A percentile compares a stretch with the other conserved stretches of the same genome.
Evolutionary conservation across 768 basidiomycete genomes (phyloP).

Genomic region (Tremella fuciformis): DNA sequence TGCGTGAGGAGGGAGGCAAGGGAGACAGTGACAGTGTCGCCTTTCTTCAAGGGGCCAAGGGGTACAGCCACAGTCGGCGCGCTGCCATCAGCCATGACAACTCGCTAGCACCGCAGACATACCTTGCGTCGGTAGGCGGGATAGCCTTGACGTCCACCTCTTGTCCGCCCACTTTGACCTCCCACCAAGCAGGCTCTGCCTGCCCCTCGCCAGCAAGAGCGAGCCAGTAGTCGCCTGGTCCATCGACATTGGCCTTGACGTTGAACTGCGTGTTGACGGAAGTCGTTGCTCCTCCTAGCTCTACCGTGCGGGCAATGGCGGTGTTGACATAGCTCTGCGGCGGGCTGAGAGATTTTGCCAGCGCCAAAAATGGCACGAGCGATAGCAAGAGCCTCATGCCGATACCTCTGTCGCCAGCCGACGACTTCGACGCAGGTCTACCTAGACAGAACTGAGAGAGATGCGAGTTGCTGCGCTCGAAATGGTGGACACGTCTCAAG

Average conservation of each 20-base stretch:
- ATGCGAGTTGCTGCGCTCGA: too few relatives aligned
- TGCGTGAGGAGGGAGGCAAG: conserved; percentile 77
- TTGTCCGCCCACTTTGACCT: conserved; percentile 46
- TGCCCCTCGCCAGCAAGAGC: conserved; percentile 35
- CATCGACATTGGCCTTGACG: conserved; percentile 67
- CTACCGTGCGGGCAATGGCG: conserved; percentile 80
- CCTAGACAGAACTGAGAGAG: too few relatives aligned
- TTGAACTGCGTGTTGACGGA: conserved; percentile 86
- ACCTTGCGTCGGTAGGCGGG: conserved; percentile 11
- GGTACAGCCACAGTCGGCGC: conserved; percentile 32
- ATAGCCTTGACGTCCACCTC: conserved; percentile 19
- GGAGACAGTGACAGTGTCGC: conserved; percentile 70
- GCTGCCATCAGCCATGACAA: conserved; percentile 12
- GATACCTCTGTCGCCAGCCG: too few relatives aligned
- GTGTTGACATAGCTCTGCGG: conserved; percentile 55
- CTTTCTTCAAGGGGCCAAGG: conserved; percentile 43
- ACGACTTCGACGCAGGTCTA: too few relatives aligned
- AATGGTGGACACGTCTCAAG: too few relatives aligned
- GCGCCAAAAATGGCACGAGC: conserved; percentile 11
- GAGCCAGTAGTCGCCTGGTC: conserved; percentile 54
- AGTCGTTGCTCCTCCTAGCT: conserved; percentile 82
- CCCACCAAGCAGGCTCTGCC: conserved; percentile 45
- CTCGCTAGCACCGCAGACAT: conserved; percentile 4
- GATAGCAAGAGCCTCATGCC: conserved; percentile 1
- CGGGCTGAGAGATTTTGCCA: conserved; percentile 17